phyloP scores from a whole-genome alignment of 805 yeast genomes.

The Zygotorulaspora sp. region DNA sequence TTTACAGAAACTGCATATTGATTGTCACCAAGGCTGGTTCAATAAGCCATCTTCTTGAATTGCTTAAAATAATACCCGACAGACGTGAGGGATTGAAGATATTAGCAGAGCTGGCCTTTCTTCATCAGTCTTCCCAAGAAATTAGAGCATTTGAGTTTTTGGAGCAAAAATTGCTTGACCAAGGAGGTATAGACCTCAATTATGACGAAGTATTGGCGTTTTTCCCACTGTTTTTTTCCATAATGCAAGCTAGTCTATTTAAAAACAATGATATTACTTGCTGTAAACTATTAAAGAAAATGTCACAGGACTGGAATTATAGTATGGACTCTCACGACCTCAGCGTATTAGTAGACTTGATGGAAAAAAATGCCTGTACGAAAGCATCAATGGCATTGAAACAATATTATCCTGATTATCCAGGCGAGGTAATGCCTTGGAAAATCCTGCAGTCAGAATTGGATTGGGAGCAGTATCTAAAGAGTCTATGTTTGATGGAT shows the following conservation, averaged over 20 bases:
- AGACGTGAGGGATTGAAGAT: conserved; percentile 3
- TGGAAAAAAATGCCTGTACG: conserved; percentile 17
- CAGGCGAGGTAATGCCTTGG: conserved; percentile 7
- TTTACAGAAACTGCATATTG: conserved; percentile 17
- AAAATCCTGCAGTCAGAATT: conserved; percentile 12
- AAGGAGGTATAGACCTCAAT: background rate
- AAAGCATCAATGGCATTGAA: conserved; percentile 8
- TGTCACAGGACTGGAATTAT: conserved; percentile 9
- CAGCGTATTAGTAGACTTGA: conserved; percentile 9
- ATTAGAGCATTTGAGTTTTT: conserved; percentile 15
- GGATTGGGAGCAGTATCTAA: conserved; percentile 12
- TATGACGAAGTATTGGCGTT: conserved; percentile 7
- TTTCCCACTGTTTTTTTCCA: conserved; percentile 8
- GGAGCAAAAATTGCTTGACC: conserved; percentile 1
- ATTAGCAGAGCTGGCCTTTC: conserved; percentile 19
- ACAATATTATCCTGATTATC: background rate
- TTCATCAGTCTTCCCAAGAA: conserved; percentile 22
- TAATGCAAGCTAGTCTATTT: conserved; percentile 8
- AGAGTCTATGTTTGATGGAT: conserved; percentile 6
- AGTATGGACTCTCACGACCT: conserved; percentile 16
- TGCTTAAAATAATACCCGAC: conserved; percentile 6
- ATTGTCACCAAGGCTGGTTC: conserved; percentile 21
- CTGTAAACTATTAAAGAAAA: conserved; percentile 4
- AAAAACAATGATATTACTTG: conserved; percentile 8
- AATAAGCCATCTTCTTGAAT: conserved; percentile 6